Percentiles rank a stretch among this genome's conserved stretches.
Evolutionary conservation across 371 early-diverging fungal genomes (phyloP).

Genomic region (Rhizopus stolonifer): DNA sequence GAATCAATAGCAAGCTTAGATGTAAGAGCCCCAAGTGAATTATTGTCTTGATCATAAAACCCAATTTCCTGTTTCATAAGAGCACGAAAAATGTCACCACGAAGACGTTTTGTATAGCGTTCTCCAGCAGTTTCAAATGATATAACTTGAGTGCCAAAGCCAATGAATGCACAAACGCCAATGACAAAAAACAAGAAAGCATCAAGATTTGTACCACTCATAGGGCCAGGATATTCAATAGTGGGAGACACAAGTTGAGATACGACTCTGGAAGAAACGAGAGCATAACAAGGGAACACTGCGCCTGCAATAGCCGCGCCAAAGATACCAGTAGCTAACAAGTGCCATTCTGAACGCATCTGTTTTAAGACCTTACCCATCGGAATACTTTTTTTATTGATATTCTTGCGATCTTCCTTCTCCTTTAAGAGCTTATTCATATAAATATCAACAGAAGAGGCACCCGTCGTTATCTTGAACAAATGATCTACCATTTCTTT

Average conservation of each 20-base stretch:
- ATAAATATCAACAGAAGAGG: constrained; percentile 30
- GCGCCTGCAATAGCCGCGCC: constrained; percentile 58
- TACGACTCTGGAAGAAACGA: constrained; percentile 44
- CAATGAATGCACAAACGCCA: constrained; percentile 53
- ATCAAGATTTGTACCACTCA: constrained; percentile 64
- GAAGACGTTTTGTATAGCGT: constrained; percentile 57
- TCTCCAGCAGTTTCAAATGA: constrained; percentile 56
- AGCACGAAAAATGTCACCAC: constrained; percentile 54
- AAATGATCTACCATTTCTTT: constrained; percentile 15
- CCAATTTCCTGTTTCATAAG: constrained; percentile 80
- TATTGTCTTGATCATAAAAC: constrained; percentile 83
- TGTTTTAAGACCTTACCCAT: constrained; percentile 32
- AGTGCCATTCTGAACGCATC: constrained; percentile 39
- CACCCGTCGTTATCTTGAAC: constrained; percentile 30
- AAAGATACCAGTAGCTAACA: constrained; percentile 37
- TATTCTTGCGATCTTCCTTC: constrained; percentile 35
- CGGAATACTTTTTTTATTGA: constrained; percentile 46
- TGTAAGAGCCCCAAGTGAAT: constrained; percentile 81
- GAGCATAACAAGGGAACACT: constrained; percentile 50
- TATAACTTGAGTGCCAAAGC: constrained; percentile 30
- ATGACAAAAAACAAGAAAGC: constrained; percentile 74
- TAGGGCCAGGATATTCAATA: constrained; percentile 24
- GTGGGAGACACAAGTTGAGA: constrained; percentile 24
- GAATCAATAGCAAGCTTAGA: constrained; percentile 83
- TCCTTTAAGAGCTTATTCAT: constrained; percentile 40